Conservation (phyloP, 164 flowering plant genomes). For the Tetracentron sinense region DNA sequence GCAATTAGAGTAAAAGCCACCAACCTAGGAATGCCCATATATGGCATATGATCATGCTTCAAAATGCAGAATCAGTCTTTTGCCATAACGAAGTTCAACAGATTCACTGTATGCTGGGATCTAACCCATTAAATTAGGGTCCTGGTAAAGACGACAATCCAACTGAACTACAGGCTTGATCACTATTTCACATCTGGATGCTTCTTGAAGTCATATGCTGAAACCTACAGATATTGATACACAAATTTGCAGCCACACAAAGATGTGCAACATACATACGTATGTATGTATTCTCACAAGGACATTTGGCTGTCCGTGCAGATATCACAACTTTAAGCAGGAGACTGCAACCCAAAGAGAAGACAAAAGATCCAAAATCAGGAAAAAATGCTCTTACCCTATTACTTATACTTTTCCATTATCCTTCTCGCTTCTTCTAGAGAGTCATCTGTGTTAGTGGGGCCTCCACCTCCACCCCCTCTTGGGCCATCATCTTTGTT, state of each 20-base stretch:
- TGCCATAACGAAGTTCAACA: no score
- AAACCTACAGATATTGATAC: no score
- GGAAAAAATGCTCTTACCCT: not conserved
- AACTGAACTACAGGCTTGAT: not conserved
- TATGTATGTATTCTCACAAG: not conserved
- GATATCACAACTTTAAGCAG: no score
- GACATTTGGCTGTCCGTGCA: not conserved
- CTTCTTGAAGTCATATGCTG: no score
- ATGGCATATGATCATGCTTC: no score
- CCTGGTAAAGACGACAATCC: not conserved
- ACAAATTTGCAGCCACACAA: no score
- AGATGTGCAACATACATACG: not conserved
- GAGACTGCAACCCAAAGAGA: no score
- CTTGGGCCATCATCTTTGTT: conserved; percentile 79
- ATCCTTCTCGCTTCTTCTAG: conserved; percentile 92
- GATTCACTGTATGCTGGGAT: not conserved
- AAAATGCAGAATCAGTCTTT: no score
- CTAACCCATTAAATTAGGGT: not conserved
- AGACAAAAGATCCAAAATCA: no score
- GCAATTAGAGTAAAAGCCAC: no score
- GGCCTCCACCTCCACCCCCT: conserved; percentile 38
- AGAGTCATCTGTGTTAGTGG: conserved; percentile 49
- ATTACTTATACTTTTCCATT: conserved; percentile 89
- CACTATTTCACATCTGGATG: not conserved
- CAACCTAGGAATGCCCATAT: no score